phyloP scores from a whole-genome alignment of 805 yeast genomes.

The Cyberlindnera galapagoensis region DNA sequence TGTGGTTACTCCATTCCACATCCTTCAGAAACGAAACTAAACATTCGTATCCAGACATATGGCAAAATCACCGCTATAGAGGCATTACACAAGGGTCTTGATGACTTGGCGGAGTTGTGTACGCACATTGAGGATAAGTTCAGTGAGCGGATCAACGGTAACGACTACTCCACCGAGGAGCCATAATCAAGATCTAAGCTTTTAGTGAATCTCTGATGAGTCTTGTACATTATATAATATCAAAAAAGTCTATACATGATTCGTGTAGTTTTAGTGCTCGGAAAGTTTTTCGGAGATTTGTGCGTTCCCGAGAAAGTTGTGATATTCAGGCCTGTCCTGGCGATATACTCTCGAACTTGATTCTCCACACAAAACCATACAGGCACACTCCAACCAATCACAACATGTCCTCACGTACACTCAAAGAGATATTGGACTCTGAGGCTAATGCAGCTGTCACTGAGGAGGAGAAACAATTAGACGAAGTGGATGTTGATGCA shows the following conservation, averaged over 20 bases:
- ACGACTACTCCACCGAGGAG: conserved; percentile 42
- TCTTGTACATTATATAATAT: too few species aligned
- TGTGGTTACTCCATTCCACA: conserved; percentile 99
- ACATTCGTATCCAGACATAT: conserved; percentile 91
- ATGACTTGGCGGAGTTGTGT: conserved; percentile 78
- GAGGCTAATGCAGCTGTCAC: conserved; percentile 30
- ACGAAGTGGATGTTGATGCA: conserved; percentile 15
- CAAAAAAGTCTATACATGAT: too few species aligned
- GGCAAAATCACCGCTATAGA: conserved; percentile 81
- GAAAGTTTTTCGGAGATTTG: too few species aligned
- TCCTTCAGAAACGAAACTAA: conserved; percentile 87
- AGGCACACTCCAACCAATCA: background rate
- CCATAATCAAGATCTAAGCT: too few species aligned
- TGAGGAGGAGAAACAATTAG: conserved; percentile 21
- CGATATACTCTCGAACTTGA: too few species aligned
- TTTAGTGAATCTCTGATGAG: too few species aligned
- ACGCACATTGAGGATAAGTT: conserved; percentile 76
- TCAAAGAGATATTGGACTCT: conserved; percentile 33
- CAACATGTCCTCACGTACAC: conserved; percentile 19
- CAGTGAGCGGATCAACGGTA: conserved; percentile 57
- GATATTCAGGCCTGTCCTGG: too few species aligned
- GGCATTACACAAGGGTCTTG: conserved; percentile 87
- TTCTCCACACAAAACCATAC: too few species aligned
- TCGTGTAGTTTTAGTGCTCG: too few species aligned
- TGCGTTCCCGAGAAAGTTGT: too few species aligned